Evolutionary conservation across 78 protist species (phyloP).

Genomic region (Tieghemostelium lacteum): DNA sequence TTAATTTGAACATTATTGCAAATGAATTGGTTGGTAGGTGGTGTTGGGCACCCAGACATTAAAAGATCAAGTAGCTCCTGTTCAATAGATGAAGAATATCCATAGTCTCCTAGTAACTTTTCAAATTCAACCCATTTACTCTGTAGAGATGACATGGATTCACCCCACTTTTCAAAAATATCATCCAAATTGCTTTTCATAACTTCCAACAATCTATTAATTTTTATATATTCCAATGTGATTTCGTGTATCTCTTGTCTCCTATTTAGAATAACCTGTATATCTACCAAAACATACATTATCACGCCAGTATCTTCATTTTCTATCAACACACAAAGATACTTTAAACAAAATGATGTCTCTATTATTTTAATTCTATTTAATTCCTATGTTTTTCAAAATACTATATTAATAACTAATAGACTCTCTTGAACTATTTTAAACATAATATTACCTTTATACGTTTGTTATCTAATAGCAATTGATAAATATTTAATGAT

Average conservation of each 20-base stretch:
- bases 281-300: constrained; percentile 7
- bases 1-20: constrained; percentile 9
- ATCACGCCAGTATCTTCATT: constrained; percentile 38
- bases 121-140: constrained; percentile 17
- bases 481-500: not conserved
- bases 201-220: not conserved
- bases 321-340: constrained; percentile 1
- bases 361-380: constrained; percentile 24
- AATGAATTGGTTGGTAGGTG: constrained; percentile 32
- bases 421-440: no score
- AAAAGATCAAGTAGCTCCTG: constrained; percentile 30
- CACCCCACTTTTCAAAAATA: constrained; percentile 21
- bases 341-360: constrained; percentile 1
- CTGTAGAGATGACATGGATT: not conserved
- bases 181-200: not conserved
- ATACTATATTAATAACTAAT: no score
- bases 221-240: not conserved
- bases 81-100: constrained; percentile 28
- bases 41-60: constrained; percentile 52
- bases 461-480: no score
- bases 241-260: constrained; percentile 27
- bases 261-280: not conserved
- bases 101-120: constrained; percentile 24
- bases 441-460: no score
- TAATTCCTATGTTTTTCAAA: no score